Conservation (phyloP, 2,329 filamentous ascomycete genomes). For the Alternaria tenuissima region DNA sequence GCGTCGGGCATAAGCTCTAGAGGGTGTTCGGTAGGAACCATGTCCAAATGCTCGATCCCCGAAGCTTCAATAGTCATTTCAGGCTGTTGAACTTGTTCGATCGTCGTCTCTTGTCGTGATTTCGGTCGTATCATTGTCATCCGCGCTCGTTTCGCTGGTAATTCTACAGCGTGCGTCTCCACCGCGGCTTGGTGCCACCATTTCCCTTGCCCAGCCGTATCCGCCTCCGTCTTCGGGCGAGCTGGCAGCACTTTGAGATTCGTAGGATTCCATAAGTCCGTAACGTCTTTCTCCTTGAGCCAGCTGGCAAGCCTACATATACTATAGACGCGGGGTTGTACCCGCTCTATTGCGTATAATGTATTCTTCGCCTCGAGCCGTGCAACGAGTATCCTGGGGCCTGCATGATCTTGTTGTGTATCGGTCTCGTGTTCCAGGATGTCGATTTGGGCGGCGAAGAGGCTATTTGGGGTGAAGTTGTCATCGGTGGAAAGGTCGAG, state of each 20-base stretch:
- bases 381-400: slow-evolving; percentile 46
- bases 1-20: slow-evolving; percentile 11
- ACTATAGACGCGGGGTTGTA: slow-evolving; percentile 68
- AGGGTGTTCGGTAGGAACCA: slow-evolving; percentile 9
- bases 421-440: slow-evolving; percentile 38
- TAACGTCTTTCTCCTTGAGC: slow-evolving; percentile 67
- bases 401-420: slow-evolving; percentile 4
- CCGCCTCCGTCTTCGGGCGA: slow-evolving; percentile 57
- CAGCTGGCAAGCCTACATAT: slow-evolving; percentile 73
- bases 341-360: slow-evolving; percentile 80
- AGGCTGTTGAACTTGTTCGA: slow-evolving; percentile 10
- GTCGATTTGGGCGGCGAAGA: slow-evolving; percentile 48
- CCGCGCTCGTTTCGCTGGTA: slow-evolving; percentile 33
- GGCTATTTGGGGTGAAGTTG: slow-evolving; percentile 34
- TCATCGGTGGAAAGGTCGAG: slow-evolving; percentile 44
- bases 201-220: slow-evolving; percentile 1
- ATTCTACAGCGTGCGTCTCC: slow-evolving; percentile 23
- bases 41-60: slow-evolving; percentile 2
- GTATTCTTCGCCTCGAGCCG: slow-evolving; percentile 64
- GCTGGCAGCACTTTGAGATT: slow-evolving; percentile 62
- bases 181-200: slow-evolving; percentile 48
- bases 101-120: slow-evolving; percentile 7
- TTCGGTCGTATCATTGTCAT: slow-evolving; percentile 44
- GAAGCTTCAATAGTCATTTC: slow-evolving; percentile 3
- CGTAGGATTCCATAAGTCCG: slow-evolving; percentile 37